These are phyloP conservation scores for Davidsoniella eucalypti DNA, from an alignment of 2,329 filamentous ascomycete genomes.

Conservation along the genomic window DNA sequence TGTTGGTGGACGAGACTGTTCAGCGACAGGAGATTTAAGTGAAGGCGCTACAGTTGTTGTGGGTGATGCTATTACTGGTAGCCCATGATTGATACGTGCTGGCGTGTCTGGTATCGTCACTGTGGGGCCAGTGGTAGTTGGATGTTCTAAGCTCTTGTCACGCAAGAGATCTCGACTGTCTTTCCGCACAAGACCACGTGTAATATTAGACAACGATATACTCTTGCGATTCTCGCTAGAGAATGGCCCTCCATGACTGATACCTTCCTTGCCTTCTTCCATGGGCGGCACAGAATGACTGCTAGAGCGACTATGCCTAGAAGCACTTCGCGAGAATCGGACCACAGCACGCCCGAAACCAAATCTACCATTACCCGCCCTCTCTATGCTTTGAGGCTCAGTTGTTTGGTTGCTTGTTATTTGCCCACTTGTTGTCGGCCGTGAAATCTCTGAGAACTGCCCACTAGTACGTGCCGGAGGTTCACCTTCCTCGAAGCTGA, in stretches of 20 bases:
- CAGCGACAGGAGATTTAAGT: too few species aligned
- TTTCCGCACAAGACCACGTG: slow-evolving; percentile 7
- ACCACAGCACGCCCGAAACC: slow-evolving; percentile 10
- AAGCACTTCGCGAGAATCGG: slow-evolving; percentile 12
- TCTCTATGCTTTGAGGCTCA: not conserved
- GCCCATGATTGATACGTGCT: too few species aligned
- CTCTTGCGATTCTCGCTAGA: slow-evolving; percentile 9
- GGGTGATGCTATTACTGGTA: slow-evolving; percentile 1
- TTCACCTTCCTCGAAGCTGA: slow-evolving; percentile 7
- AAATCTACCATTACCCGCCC: slow-evolving; percentile 1
- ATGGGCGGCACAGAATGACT: slow-evolving; percentile 5
- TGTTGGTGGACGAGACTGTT: too few species aligned
- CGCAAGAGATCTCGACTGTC: slow-evolving; percentile 5
- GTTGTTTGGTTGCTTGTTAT: not conserved
- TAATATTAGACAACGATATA: slow-evolving; percentile 10
- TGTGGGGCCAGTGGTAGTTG: not conserved
- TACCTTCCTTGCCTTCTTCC: not conserved
- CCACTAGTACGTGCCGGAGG: slow-evolving; percentile 4
- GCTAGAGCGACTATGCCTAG: slow-evolving; percentile 12
- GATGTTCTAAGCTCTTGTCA: not conserved
- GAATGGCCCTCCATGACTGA: not conserved
- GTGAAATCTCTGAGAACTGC: not conserved
- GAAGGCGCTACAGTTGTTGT: not conserved
- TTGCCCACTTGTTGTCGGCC: slow-evolving; percentile 2
- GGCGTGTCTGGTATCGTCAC: too few species aligned